Base-by-base conservation (phyloP, 805 yeast species). In the Myxozyma udenii region DNA sequence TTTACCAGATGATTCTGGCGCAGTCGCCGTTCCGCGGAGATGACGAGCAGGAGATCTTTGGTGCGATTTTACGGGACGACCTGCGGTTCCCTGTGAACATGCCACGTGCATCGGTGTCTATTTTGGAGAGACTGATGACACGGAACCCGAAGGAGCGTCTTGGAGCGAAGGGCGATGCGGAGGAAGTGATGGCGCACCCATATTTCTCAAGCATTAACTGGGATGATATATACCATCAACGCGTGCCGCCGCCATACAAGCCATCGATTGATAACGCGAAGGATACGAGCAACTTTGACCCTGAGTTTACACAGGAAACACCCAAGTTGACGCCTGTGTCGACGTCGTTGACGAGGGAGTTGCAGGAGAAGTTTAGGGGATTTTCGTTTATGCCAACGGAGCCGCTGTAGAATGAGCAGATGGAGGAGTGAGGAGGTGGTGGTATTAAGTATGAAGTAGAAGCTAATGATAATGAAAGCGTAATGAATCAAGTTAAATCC, bases 21-120 rank as follows among this genome's bases (percentile, higher is more conserved):
- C 95, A 91, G 70, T 87, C 96, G 5, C 99, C 99, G 33, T 93
- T 93, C 72, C 84, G 91, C 61, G 98, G 99, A 60, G 96, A 90
- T 61, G 95, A 87, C 66, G 95, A 87, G 65, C 98, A 93, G 66
- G 98, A 93, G 71, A 89, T 93, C 32, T 93, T 91, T 71, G 93
- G 90, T 69, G 96, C 98, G 12, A 93, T 93, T 64, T 79, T 90
- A 57, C 85, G 93, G 35, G 98, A 93, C 74, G 98, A 93, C 68
- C 98, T 96, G 7, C 75, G 89, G 62, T 93, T 90, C 69, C 98
- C 98, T 30, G 88, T 93, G 58, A 93, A 89, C 66, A 91, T 93
- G 97, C 93, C 96, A 1, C 83, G 95, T 54, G 96, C 90, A 67
- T 88, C 96, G 1, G 98, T 93, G 35, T 89, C 95, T 58, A 84